Evolutionary conservation across 352 stramenopile genomes (phyloP), one percentile per base, ranked within the genome.

Genomic region (Phytophthora boehmeriae): DNA sequence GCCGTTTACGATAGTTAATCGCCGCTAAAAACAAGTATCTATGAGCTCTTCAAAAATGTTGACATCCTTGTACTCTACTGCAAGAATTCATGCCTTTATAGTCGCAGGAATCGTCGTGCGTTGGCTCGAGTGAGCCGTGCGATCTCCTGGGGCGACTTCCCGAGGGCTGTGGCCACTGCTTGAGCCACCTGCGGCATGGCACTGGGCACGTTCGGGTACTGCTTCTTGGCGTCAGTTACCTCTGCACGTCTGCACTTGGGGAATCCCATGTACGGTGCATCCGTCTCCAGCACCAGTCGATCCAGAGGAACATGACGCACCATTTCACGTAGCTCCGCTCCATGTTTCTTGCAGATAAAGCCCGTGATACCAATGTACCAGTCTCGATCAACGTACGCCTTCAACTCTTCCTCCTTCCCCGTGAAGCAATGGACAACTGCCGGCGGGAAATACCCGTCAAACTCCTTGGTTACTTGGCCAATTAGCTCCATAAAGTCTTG

Each of bases 361-460:
- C 92, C 92, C 20, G 92, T 97, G 57, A 97, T 73, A 25, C 91
- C 91, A 68, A 97, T 92, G 76, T 90, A 96, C 66, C 93, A 97
- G 50, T 91, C 71, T 44, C 75, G 72, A 11, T 47, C 57, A 16
- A 96, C 67, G 56, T 97, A 97, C 59, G 78, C 71, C 25, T 78
- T 61, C 14, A 96, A 73, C 51, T 97, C 90, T 4, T 77, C 59
- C 23, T 73, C 70, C 0, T 57, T 86, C 16, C 91, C 90, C 13
- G 92, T 98, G 64, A 97, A 98, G 69, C 92, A 98, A 73, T 98
- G 92, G 16, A 98, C 87, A 30, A 96, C 71, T 9, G 83, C 82
- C 14, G 80, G 74, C 0, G 77, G 76, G 22, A 86, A 69, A 30
- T 83, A 78, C 4, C 73, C 75, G 13, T 57, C 28, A 5, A 56